Evolutionary conservation across 345 rosid genomes (phyloP).

Genomic region (Pelargonium nanum): DNA sequence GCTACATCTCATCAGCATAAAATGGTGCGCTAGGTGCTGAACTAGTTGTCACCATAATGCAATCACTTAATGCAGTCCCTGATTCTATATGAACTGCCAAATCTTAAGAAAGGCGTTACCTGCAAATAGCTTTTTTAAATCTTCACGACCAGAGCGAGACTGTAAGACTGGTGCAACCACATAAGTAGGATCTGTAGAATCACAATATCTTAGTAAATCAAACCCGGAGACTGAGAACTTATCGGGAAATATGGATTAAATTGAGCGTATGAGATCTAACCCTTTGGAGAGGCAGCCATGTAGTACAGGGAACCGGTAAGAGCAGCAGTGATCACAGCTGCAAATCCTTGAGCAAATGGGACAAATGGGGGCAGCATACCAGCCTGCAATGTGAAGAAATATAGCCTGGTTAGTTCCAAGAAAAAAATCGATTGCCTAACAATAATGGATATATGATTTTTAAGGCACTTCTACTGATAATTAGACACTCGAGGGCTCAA

Average conservation of each 20-base stretch:
- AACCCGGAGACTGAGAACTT: not conserved
- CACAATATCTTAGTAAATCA: conserved; percentile 9
- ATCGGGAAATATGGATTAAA: not conserved
- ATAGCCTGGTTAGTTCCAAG: not conserved
- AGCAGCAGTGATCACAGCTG: conserved; percentile 82
- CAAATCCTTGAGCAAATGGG: conserved; percentile 95
- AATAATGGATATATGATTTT: not conserved
- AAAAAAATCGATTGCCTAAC: not conserved
- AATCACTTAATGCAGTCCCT: no score
- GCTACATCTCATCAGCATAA: no score
- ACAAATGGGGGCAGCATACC: conserved; percentile 90
- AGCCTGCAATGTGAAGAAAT: conserved; percentile 31
- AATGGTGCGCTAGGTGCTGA: no score
- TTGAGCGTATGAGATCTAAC: conserved; percentile 17
- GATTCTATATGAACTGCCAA: no score
- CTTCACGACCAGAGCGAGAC: conserved; percentile 56
- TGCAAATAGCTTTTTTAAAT: conserved; percentile 77
- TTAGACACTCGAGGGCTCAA: not conserved
- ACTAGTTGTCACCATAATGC: no score
- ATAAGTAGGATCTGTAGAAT: conserved; percentile 67
- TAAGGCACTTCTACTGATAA: not conserved
- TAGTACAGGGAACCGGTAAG: conserved; percentile 89
- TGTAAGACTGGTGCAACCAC: conserved; percentile 74
- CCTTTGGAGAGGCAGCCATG: conserved; percentile 87
- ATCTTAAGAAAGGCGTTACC: conserved; percentile 29